Base-by-base conservation (phyloP, 129 eudicot genomes). In the Tagetes erecta region DNA sequence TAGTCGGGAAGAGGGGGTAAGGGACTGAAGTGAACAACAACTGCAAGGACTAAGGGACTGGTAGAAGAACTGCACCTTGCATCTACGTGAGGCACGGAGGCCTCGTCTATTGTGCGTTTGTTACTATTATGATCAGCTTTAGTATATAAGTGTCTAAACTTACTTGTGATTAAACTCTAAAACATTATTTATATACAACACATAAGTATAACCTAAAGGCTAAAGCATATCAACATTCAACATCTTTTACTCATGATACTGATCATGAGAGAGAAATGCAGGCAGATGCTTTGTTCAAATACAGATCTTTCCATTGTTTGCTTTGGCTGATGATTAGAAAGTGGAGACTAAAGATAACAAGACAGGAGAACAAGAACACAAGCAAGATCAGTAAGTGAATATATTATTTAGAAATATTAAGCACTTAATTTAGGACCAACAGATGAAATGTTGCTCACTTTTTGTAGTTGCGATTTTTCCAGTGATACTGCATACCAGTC, bases 401-500 rank as follows among this genome's bases (percentile, higher is more conserved):
- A 13, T 53, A 33, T 7, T 53, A 13, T 53, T 52, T 14, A 6
- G 5, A n/a, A 53, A 53, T 53, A 53, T 53, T 53, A 53, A 53
- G 31, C 59, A 53, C 31, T 6, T 56, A 27, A 56, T 56, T 11
- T 30, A 30, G 27, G 63, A 56, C 35, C 37, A 56, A 56, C 1
- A 45, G 50, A 35, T 37, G 31, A 71, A 30, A 20, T 59, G 6
- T 37, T 59, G 74, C 82, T 62, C 73, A 87, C 98, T 78, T 88
- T 79, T 75, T 86, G 75, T 94, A 94, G 71, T 91, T 91, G 36
- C 87, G 97, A 74, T 94, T 94, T 79, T 86, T 85, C 98, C 98
- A 94, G 79, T 94, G 98, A 83, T 94, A 94, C 80, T 94, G 98
- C 97, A 94, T 90, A 46, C 98, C 98, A 40, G 90, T 81, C 80